phyloP scores from a whole-genome alignment of 176 grass and related monocot genomes.

The Dendrocalamus sinicus region DNA sequence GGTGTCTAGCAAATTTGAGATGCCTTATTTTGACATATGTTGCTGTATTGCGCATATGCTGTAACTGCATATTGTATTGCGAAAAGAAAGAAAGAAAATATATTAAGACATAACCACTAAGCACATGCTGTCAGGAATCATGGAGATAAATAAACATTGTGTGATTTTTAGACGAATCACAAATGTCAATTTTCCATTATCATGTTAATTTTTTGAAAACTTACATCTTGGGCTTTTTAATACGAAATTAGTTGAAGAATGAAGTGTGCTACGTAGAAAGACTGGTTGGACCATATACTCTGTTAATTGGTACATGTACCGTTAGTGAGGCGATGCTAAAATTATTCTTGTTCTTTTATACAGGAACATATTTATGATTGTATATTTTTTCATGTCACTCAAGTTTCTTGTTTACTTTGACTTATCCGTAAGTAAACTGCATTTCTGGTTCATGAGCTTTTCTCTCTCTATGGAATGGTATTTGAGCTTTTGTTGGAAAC shows the following conservation, averaged over 20 bases:
- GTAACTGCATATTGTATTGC: constrained; percentile 17
- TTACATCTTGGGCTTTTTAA: not conserved
- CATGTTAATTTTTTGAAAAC: not conserved
- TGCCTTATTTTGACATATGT: not conserved
- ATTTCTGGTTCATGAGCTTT: constrained; percentile 8
- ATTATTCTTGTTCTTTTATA: not conserved
- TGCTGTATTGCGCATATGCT: not conserved
- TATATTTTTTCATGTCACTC: not conserved
- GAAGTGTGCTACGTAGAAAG: not conserved
- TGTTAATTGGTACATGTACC: not conserved
- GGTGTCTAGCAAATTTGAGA: constrained; percentile 4
- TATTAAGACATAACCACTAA: not conserved
- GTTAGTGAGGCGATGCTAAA: not conserved
- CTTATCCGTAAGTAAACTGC: not conserved
- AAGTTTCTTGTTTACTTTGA: constrained; percentile 22
- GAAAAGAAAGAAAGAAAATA: not conserved
- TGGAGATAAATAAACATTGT: constrained; percentile 5
- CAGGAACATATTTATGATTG: not conserved
- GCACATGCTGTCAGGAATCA: not conserved
- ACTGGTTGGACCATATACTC: not conserved
- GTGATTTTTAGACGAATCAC: not conserved
- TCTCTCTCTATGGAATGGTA: not conserved
- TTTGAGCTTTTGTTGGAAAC: constrained; percentile 4
- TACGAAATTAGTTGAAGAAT: not conserved
- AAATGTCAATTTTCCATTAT: not conserved